Base-by-base conservation (phyloP, 2,329 filamentous ascomycete genomes). In the Aspergillus persii region DNA sequence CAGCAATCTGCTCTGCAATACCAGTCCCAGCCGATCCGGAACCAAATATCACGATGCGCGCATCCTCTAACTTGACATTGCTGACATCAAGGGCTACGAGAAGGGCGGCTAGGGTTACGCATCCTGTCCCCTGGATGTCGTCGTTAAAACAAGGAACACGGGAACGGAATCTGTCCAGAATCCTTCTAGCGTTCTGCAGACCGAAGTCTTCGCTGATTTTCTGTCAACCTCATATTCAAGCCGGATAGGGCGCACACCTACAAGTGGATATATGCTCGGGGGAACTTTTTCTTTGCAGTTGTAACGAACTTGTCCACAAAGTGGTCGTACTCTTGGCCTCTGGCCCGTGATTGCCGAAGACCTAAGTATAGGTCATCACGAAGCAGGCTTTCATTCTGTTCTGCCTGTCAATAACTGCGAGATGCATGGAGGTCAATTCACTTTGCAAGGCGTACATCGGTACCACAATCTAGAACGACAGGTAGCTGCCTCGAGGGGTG, bases 111-210 rank as follows among this genome's bases (percentile, higher is more conserved):
- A 96, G 82, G 0, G 92, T 94, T 1, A 96, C 91, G 60, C 90
- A 94, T 0, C 92, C 92, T 0, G 92, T 96, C 1, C 92, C 92
- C 73, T 96, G 92, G 0, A 96, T 87, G 71, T 96, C 92, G 59
- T 96, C 92, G 68, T 96, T 96, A 81, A 96, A 96, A 73, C 91
- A 96, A 0, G 92, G 83, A 7, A 94, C 88, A 53, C 89, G 70
- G 0, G 87, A 82, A 1, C 88, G 84, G 68, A 95, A 96, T 39
- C 81, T 84, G 60, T 96, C 90, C 0, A 96, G 80, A 2, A 96
- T 84, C 3, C 90, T 84, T 31, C 89, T 82, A 0, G 91, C 90
- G 68, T 96, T 96, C 1, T 75, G 74, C 0, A 96, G 77, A 0
- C 91, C 92, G 77, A 96, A 96, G 69, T 96, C 92, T 68, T 96